These are phyloP conservation scores for Erythrophleum ivorense DNA, from an alignment of 331 rosid genomes.

Conservation along the genomic window DNA sequence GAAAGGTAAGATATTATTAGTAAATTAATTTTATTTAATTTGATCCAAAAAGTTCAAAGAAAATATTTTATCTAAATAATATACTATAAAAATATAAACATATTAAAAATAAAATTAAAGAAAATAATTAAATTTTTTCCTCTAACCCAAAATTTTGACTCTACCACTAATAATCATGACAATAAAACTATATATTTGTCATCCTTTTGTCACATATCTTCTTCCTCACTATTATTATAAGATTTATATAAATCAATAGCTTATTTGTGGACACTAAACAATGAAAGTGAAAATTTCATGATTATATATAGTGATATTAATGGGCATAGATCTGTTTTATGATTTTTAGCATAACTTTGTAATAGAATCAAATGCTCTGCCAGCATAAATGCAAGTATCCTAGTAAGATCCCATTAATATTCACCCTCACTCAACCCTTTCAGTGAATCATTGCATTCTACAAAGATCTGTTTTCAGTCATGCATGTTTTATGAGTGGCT, in stretches of 20 bases:
- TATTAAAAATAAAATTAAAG: too few species aligned
- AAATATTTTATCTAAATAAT: too few species aligned
- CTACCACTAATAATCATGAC: too few species aligned
- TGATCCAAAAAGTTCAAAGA: too few species aligned
- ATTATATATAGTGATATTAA: neutral
- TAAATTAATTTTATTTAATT: too few species aligned
- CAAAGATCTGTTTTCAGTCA: neutral
- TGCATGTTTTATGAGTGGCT: conserved; percentile 7
- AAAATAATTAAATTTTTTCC: too few species aligned
- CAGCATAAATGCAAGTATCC: neutral
- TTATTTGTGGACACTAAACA: neutral
- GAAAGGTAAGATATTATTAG: too few species aligned
- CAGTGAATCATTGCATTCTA: conserved; percentile 11
- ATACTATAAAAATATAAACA: too few species aligned
- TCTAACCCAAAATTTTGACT: too few species aligned
- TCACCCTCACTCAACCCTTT: neutral
- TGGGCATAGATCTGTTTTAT: neutral
- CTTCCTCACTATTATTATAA: too few species aligned
- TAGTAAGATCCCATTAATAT: neutral
- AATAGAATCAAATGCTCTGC: neutral
- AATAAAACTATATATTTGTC: too few species aligned
- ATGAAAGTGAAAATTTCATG: neutral
- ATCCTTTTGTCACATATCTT: too few species aligned
- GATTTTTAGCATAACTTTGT: neutral
- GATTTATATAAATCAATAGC: neutral